phyloP scores from a whole-genome alignment of 352 stramenopile genomes.

The Aphanomyces invadans region DNA sequence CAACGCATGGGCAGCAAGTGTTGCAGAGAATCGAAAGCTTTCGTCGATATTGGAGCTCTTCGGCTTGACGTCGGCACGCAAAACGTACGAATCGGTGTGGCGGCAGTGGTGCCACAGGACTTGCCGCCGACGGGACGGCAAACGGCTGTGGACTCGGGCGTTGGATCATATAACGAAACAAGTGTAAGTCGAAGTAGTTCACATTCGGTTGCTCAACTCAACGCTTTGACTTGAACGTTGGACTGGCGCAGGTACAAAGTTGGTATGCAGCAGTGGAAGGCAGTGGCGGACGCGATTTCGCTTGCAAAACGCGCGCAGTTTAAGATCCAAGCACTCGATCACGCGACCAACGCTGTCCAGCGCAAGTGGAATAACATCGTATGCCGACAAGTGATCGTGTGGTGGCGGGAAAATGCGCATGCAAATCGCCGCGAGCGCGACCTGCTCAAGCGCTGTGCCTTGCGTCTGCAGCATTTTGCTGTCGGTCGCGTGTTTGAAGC shows the following conservation, averaged over 20 bases:
- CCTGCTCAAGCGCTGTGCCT: not conserved
- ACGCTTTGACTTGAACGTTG: too few species aligned
- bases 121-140: not conserved
- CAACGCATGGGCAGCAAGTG: not conserved
- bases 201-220: too few species aligned
- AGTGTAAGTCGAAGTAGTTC: not conserved
- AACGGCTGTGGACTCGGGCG: not conserved
- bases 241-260: not conserved
- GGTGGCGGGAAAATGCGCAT: not conserved
- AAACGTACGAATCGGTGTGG: not conserved
- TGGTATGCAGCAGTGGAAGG: not conserved
- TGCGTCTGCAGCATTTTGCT: not conserved
- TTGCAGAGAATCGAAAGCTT: not conserved
- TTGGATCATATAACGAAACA: not conserved
- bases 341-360: conserved; percentile 6
- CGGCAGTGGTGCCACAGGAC: not conserved
- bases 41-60: not conserved
- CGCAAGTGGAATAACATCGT: conserved; percentile 7
- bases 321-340: not conserved
- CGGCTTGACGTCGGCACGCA: not conserved
- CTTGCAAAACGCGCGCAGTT: not conserved
- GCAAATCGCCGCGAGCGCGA: not conserved
- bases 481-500: not conserved
- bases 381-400: not conserved
- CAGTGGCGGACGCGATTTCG: not conserved